phyloP scores from a whole-genome alignment of 2,329 filamentous ascomycete genomes.

The Tympanopsis confertula region DNA sequence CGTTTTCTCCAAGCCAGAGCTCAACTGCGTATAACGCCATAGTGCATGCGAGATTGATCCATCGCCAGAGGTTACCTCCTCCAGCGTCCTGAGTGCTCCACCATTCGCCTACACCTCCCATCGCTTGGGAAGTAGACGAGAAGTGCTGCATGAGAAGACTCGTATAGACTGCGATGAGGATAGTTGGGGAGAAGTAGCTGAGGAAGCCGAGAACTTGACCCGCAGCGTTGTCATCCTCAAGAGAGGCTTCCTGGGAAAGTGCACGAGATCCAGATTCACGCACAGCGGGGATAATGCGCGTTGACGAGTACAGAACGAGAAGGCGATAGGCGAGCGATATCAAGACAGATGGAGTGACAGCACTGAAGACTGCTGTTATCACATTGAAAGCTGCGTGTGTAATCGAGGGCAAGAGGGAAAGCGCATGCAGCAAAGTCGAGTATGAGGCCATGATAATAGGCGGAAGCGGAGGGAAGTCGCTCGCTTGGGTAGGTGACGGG shows the following conservation, averaged over 20 bases:
- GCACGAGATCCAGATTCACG: conserved; percentile 55
- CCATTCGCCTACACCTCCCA: conserved; percentile 34
- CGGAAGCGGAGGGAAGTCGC: conserved; percentile 60
- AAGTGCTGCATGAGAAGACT: conserved; percentile 69
- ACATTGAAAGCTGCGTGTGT: conserved; percentile 57
- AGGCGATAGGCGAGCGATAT: conserved; percentile 64
- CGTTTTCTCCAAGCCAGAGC: conserved; percentile 49
- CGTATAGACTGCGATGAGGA: conserved; percentile 64
- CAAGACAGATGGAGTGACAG: conserved; percentile 61
- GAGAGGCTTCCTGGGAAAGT: conserved; percentile 50
- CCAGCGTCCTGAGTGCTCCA: conserved; percentile 56
- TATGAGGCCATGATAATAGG: conserved; percentile 70
- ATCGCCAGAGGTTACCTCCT: conserved; percentile 59
- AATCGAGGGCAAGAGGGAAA: conserved; percentile 54
- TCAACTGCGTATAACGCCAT: conserved; percentile 63
- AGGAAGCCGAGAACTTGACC: conserved; percentile 54
- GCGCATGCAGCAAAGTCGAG: conserved; percentile 52
- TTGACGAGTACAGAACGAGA: conserved; percentile 64
- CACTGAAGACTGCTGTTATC: conserved; percentile 56
- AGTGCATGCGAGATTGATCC: conserved; percentile 59
- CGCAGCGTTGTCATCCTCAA: conserved; percentile 56
- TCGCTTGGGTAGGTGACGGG: conserved; percentile 21
- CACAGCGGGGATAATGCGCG: conserved; percentile 62
- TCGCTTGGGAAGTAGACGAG: conserved; percentile 27
- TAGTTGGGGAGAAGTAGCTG: conserved; percentile 61